These are phyloP conservation scores for Tremellales sp. DNA, from an alignment of 1,284 basidiomycete species.

Conservation along the genomic window DNA sequence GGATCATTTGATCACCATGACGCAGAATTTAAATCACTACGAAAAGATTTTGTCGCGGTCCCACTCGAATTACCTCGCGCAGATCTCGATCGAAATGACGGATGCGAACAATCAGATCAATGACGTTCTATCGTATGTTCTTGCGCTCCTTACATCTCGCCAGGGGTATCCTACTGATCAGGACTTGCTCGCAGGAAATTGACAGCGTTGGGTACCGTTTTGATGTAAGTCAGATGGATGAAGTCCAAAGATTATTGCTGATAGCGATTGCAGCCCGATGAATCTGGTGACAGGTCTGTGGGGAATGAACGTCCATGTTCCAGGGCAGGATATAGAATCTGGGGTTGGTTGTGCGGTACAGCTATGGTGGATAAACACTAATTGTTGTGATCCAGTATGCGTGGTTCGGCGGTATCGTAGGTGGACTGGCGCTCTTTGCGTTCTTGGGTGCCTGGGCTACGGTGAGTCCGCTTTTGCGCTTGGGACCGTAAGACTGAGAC, in stretches of 20 bases:
- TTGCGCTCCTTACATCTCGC: not conserved
- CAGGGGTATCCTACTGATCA: conserved; percentile 2
- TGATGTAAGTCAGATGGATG: conserved; percentile 57
- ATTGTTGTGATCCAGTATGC: conserved; percentile 49
- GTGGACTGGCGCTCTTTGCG: conserved; percentile 69
- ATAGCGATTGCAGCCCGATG: conserved; percentile 60
- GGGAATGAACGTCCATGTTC: conserved; percentile 57
- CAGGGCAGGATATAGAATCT: conserved; percentile 65
- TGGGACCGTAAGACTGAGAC: not conserved
- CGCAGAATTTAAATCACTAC: conserved; percentile 97
- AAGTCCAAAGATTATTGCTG: not conserved
- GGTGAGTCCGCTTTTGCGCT: conserved; percentile 18
- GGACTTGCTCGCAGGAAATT: conserved; percentile 70
- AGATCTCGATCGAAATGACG: conserved; percentile 98
- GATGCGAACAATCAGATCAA: conserved; percentile 99
- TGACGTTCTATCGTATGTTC: conserved; percentile 67
- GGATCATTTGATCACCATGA: conserved; percentile 99
- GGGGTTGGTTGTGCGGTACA: conserved; percentile 25
- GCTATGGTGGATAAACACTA: conserved; percentile 28
- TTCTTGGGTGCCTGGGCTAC: conserved; percentile 76
- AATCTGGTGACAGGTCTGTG: conserved; percentile 80
- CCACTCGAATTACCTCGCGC: conserved; percentile 98
- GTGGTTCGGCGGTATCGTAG: conserved; percentile 86
- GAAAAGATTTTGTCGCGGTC: conserved; percentile 98
- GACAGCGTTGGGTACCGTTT: conserved; percentile 94